Evolutionary conservation across 495 filamentous ascomycete species (phyloP).

Genomic region (Aspergillus nanangensis): DNA sequence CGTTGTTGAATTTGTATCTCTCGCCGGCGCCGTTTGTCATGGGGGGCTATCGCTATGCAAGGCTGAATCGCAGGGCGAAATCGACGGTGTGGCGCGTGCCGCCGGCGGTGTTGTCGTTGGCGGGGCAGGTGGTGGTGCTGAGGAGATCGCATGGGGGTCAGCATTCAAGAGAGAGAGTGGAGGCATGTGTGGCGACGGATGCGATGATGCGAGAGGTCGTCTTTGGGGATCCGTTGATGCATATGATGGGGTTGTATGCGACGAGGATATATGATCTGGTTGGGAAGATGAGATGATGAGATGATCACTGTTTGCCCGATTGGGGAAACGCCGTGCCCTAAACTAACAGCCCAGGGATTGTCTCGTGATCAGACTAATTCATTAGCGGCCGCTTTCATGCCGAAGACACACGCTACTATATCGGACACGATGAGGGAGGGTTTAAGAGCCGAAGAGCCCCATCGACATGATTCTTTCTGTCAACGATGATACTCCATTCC

Average conservation of each 20-base stretch:
- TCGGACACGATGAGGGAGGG: too few species aligned
- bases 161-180: conserved; percentile 21
- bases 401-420: too few species aligned
- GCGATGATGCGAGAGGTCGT: conserved; percentile 59
- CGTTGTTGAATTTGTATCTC: conserved; percentile 65
- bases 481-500: too few species aligned
- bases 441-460: too few species aligned
- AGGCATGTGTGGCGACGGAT: conserved; percentile 61
- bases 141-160: conserved; percentile 16
- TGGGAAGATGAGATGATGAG: conserved; percentile 7
- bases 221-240: conserved; percentile 76
- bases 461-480: too few species aligned
- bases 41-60: conserved; percentile 1
- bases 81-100: conserved; percentile 56
- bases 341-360: too few species aligned
- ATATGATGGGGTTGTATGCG: conserved; percentile 73
- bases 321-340: too few species aligned
- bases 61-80: not conserved
- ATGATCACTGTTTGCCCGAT: too few species aligned
- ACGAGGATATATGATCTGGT: conserved; percentile 63
- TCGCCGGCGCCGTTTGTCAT: conserved; percentile 48
- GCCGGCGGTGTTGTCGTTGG: conserved; percentile 55
- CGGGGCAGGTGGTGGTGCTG: conserved; percentile 64
- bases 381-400: too few species aligned
- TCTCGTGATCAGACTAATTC: too few species aligned